Conservation (phyloP, 2,329 filamentous ascomycete genomes). For the Xylariaceae sp. region DNA sequence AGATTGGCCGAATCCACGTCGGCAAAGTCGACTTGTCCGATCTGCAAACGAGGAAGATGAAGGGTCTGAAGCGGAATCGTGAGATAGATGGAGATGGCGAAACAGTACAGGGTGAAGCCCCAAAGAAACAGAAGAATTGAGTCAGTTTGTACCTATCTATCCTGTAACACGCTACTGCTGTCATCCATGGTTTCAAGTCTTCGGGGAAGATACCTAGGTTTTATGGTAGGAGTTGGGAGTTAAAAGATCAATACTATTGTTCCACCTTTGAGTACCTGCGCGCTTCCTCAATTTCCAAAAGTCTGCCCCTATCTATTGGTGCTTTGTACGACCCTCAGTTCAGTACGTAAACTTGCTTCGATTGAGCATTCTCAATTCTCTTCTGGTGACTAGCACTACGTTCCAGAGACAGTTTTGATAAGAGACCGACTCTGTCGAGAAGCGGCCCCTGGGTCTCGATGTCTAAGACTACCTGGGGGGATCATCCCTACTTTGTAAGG, state of each 20-base stretch:
- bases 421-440: too few species aligned
- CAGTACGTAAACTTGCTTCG: constrained; percentile 1
- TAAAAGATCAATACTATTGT: constrained; percentile 1
- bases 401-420: too few species aligned
- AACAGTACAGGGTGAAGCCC: constrained; percentile 40
- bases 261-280: background rate
- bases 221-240: constrained; percentile 20
- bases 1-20: constrained; percentile 87
- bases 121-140: constrained; percentile 36
- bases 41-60: constrained; percentile 98
- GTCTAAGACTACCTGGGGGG: too few species aligned
- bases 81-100: constrained; percentile 53
- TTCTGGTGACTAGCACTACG: too few species aligned
- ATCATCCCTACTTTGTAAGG: too few species aligned
- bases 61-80: constrained; percentile 84
- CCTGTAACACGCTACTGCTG: constrained; percentile 6
- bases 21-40: constrained; percentile 82
- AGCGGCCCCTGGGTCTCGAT: too few species aligned
- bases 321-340: too few species aligned
- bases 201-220: background rate
- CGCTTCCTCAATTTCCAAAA: too few species aligned
- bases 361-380: too few species aligned
- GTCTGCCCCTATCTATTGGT: too few species aligned
- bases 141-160: too few species aligned
- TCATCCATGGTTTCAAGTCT: constrained; percentile 3